Conservation (phyloP, 1,139 yeast species). For the Scheffersomyces segobiensis region DNA sequence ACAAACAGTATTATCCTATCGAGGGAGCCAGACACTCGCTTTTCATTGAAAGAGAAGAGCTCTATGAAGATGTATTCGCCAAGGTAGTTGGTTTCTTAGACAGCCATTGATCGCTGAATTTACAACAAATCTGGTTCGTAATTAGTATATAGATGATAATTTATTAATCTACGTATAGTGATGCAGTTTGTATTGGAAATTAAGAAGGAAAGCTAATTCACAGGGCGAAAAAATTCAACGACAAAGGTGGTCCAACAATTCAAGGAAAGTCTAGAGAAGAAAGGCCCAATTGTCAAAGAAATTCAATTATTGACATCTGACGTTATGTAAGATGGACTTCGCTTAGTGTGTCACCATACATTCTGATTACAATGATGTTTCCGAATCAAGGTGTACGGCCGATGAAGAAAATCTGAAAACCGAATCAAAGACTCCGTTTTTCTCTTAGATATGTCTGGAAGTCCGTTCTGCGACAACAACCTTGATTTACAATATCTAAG, state of each 20-base stretch:
- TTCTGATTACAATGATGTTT: not conserved
- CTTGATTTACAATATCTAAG: not conserved
- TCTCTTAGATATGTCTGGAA: not conserved
- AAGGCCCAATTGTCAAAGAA: no score
- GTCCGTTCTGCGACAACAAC: not conserved
- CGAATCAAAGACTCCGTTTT: not conserved
- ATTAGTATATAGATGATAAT: not conserved
- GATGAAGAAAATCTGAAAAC: not conserved
- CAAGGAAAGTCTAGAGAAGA: no score
- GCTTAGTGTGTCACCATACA: not conserved
- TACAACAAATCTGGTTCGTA: not conserved
- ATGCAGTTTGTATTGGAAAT: not conserved
- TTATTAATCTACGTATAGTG: not conserved
- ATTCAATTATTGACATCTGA: no score
- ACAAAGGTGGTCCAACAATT: no score
- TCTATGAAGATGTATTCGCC: conserved; percentile 30
- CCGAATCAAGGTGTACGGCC: not conserved
- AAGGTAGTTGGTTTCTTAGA: conserved; percentile 44
- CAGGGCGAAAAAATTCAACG: not conserved
- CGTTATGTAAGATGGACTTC: not conserved
- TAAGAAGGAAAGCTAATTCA: not conserved
- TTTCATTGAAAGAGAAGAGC: conserved; percentile 43
- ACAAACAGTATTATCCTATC: conserved; percentile 26
- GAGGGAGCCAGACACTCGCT: conserved; percentile 47
- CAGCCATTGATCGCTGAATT: not conserved